phyloP scores from a whole-genome alignment of 768 basidiomycete species.

The Tricholomella constricta region DNA sequence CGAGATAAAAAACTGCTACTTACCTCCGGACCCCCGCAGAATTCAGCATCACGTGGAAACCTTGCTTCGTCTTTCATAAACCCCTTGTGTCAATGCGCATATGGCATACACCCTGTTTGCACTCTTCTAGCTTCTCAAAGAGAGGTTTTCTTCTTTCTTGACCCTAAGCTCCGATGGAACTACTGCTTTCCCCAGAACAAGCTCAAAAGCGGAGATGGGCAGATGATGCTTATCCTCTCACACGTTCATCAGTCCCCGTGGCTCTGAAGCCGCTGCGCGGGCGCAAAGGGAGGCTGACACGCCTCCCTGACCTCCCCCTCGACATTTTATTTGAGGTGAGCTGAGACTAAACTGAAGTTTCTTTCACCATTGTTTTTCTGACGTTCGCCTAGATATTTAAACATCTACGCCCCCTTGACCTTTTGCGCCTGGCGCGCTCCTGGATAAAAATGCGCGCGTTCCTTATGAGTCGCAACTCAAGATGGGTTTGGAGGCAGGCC shows the following conservation, averaged over 20 bases:
- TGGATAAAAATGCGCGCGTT: constrained; percentile 41
- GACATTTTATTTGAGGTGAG: constrained; percentile 20
- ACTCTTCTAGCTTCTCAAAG: neutral
- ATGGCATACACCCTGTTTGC: constrained; percentile 6
- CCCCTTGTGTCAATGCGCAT: constrained; percentile 8
- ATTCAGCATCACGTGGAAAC: constrained; percentile 19
- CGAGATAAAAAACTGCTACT: constrained; percentile 5
- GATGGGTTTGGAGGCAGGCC: constrained; percentile 43
- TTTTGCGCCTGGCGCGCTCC: constrained; percentile 46
- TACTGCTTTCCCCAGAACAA: neutral
- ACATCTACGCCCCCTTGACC: constrained; percentile 44
- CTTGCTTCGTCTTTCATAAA: constrained; percentile 18
- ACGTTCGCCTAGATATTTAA: constrained; percentile 36
- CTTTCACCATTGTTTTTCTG: neutral
- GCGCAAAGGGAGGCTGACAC: constrained; percentile 12
- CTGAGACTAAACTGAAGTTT: neutral
- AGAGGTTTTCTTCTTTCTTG: neutral
- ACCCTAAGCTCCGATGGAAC: constrained; percentile 7
- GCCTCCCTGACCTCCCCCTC: constrained; percentile 16
- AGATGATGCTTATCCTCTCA: neutral
- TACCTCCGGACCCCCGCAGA: constrained; percentile 1
- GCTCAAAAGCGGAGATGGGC: constrained; percentile 3
- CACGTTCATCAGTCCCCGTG: neutral
- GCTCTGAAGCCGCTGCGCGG: constrained; percentile 3
- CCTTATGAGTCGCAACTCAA: constrained; percentile 42